Evolutionary conservation across 2,329 filamentous ascomycete genomes (phyloP).

Genomic region (Exophiala aquamarina): DNA sequence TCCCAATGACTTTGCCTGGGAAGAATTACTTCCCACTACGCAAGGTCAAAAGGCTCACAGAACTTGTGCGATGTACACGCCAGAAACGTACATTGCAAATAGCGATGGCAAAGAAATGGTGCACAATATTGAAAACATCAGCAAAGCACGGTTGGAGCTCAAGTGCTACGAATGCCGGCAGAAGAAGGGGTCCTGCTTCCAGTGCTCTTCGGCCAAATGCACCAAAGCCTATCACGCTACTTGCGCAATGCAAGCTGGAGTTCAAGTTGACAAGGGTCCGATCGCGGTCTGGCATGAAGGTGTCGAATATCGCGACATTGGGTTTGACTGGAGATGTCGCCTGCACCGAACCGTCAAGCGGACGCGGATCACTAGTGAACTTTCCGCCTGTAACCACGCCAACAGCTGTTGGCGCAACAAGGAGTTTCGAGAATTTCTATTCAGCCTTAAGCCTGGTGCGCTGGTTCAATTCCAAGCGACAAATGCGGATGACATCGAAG

Average conservation of each 20-base stretch:
- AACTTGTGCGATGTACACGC: conserved; percentile 85
- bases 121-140: conserved; percentile 75
- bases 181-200: conserved; percentile 93
- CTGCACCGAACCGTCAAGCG: conserved; percentile 89
- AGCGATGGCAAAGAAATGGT: conserved; percentile 70
- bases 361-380: conserved; percentile 68
- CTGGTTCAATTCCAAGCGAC: conserved; percentile 82
- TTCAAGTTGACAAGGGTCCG: conserved; percentile 83
- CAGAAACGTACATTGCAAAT: conserved; percentile 83
- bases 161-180: conserved; percentile 95
- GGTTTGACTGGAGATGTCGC: conserved; percentile 89
- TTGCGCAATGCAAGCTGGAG: conserved; percentile 86
- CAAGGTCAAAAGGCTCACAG: conserved; percentile 85
- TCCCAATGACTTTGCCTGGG: conserved; percentile 80
- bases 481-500: conserved; percentile 78
- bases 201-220: conserved; percentile 94
- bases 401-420: conserved; percentile 25
- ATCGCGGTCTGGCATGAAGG: conserved; percentile 86
- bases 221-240: conserved; percentile 91
- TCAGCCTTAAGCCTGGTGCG: conserved; percentile 67
- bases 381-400: conserved; percentile 55
- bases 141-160: conserved; percentile 82
- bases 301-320: conserved; percentile 86
- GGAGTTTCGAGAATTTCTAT: conserved; percentile 59
- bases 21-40: conserved; percentile 82